Base-by-base conservation (phyloP, 1,284 basidiomycete species). In the Leccinum insolens region DNA sequence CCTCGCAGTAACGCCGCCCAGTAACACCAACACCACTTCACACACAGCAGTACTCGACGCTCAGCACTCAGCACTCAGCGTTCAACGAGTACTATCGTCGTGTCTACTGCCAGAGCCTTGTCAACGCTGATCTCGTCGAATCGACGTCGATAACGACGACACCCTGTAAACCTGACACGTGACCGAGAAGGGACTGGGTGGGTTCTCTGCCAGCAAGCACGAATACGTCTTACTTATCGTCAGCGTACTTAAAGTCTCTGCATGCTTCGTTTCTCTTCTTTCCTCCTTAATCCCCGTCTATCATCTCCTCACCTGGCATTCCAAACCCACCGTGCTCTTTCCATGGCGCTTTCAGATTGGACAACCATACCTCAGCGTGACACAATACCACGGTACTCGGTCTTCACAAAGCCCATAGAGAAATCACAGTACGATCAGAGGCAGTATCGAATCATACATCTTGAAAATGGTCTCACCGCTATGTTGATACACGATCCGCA, bases 391-490 rank as follows among this genome's bases (percentile, higher is more conserved):
- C 76, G 82, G 1, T 88, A 85, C 74, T 82, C 76, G 6, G 79
- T 92, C 65, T 93, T 89, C 81, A 85, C 84, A 34, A 88, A 87
- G 69, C 83, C 88, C 3, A 88, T 96, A 62, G 86, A 91, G 72
- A 91, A 92, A 79, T 91, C 94, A 1, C 84, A 85, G 58, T 89
- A 90, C 72, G 94, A 95, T 76, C 88, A 92, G 72, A 83, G 93
- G 67, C 85, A 89, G 8, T 95, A 98, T 77, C 85, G 93, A 66
- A 81, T 97, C 65, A 93, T 99, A 67, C 87, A 85, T 62, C 87
- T 99, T 3, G 85, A 90, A 9, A 99, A 99, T 77, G 95, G 94
- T 2, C 83, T 99, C n/a, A 90, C 96, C 72, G 95, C 90, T 1
- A 89, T 94, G 70, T 81, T 99, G 17, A 87, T 99, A 22, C 93